A percentile compares a stretch with the other conserved stretches of the same genome.
These are phyloP conservation scores for Cadophora malorum DNA, from an alignment of 2,329 filamentous ascomycete genomes.

Conservation along the genomic window DNA sequence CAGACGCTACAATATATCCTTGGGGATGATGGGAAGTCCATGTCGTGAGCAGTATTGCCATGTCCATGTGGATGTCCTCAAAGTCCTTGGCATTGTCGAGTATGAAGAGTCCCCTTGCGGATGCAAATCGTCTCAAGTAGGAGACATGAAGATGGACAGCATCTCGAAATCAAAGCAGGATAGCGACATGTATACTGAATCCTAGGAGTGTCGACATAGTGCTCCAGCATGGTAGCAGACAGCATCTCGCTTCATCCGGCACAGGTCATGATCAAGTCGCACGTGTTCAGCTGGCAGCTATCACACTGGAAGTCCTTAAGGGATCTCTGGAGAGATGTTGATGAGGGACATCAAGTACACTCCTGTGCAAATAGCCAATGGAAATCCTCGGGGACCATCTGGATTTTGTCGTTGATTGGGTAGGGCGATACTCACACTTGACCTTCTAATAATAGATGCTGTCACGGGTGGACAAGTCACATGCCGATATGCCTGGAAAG, in stretches of 20 bases:
- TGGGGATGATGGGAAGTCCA: neutral
- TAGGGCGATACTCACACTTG: slow-evolving; percentile 35
- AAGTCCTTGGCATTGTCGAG: slow-evolving; percentile 15
- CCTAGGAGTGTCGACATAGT: slow-evolving; percentile 3
- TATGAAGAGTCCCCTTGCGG: slow-evolving; percentile 25
- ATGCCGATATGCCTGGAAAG: slow-evolving; percentile 21
- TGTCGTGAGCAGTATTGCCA: neutral
- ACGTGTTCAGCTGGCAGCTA: slow-evolving; percentile 17
- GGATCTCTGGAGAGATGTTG: slow-evolving; percentile 9
- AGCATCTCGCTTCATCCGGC: neutral
- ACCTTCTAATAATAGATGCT: slow-evolving; percentile 20
- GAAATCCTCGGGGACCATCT: slow-evolving; percentile 15
- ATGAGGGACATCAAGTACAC: neutral
- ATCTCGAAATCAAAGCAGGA: slow-evolving; percentile 2
- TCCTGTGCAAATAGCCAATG: slow-evolving; percentile 8
- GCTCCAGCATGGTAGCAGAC: neutral
- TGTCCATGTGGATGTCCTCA: slow-evolving; percentile 1
- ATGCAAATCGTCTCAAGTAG: slow-evolving; percentile 25
- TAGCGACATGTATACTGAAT: neutral
- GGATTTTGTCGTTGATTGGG: slow-evolving; percentile 20
- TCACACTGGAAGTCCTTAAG: slow-evolving; percentile 1
- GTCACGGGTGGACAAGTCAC: slow-evolving; percentile 24
- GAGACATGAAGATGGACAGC: slow-evolving; percentile 1
- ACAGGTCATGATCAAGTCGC: neutral
- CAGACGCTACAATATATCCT: neutral